A percentile compares a stretch with the other conserved stretches of the same genome.
These are phyloP conservation scores for Santalum album DNA, from an alignment of 164 flowering plant genomes.

Conservation along the genomic window DNA sequence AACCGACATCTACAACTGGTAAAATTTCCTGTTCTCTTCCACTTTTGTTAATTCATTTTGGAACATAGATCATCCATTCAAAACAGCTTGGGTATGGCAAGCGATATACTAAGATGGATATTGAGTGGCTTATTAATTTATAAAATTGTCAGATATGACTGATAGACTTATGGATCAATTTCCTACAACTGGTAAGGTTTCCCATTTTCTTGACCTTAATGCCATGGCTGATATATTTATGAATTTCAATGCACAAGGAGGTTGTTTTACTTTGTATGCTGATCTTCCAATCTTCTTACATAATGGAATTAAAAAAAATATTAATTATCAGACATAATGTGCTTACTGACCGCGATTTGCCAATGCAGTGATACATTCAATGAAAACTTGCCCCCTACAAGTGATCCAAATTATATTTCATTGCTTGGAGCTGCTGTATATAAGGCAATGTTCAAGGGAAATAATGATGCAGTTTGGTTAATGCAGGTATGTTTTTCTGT, in stretches of 20 bases:
- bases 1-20: slow-evolving; percentile 94
- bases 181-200: no score
- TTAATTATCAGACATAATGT: no score
- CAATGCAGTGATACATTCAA: slow-evolving; percentile 93
- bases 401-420: slow-evolving; percentile 71
- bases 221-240: no score
- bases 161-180: no score
- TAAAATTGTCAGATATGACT: no score
- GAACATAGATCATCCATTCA: background rate
- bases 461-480: slow-evolving; percentile 86
- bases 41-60: background rate
- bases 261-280: no score
- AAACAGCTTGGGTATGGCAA: background rate
- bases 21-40: slow-evolving; percentile 14
- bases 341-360: slow-evolving; percentile 3
- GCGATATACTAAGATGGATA: no score
- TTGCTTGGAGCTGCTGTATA: slow-evolving; percentile 85
- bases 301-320: no score
- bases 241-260: no score
- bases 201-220: no score
- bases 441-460: slow-evolving; percentile 76
- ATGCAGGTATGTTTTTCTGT: slow-evolving; percentile 79
- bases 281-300: no score
- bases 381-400: slow-evolving; percentile 90
- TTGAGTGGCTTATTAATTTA: no score